phyloP scores from a whole-genome alignment of 2,329 filamentous ascomycete genomes.

The Decorospora gaudefroyi region DNA sequence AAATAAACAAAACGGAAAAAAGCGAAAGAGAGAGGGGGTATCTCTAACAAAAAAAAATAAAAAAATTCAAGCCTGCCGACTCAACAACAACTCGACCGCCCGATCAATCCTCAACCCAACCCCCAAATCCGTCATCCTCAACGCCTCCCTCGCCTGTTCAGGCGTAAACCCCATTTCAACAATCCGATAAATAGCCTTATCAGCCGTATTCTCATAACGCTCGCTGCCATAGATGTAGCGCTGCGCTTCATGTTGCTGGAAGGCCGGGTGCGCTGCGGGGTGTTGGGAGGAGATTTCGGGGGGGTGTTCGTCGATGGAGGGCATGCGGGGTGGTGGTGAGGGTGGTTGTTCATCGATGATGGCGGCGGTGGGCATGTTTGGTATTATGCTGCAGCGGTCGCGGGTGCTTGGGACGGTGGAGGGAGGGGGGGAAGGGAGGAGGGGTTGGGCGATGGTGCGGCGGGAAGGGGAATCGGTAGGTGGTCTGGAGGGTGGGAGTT shows the following conservation, averaged over 20 bases:
- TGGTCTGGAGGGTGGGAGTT: slow-evolving; percentile 25
- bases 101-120: slow-evolving; percentile 62
- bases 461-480: slow-evolving; percentile 23
- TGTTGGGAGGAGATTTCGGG: slow-evolving; percentile 15
- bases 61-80: slow-evolving; percentile 7
- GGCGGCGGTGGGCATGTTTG: slow-evolving; percentile 35
- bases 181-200: slow-evolving; percentile 61
- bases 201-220: slow-evolving; percentile 58
- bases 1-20: not conserved
- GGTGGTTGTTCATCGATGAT: slow-evolving; percentile 31
- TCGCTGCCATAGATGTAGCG: slow-evolving; percentile 36
- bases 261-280: slow-evolving; percentile 26
- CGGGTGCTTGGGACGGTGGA: slow-evolving; percentile 33
- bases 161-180: slow-evolving; percentile 64
- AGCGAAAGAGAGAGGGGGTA: slow-evolving; percentile 5
- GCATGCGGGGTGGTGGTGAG: slow-evolving; percentile 31
- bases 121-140: slow-evolving; percentile 63
- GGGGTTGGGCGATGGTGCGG: slow-evolving; percentile 35
- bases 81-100: slow-evolving; percentile 60
- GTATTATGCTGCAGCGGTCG: slow-evolving; percentile 29
- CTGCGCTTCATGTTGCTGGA: slow-evolving; percentile 43
- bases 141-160: slow-evolving; percentile 60
- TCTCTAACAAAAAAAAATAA: not conserved
- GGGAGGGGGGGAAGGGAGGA: slow-evolving; percentile 40
- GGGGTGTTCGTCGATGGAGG: slow-evolving; percentile 40